Conservation (phyloP, 352 stramenopile species). For the Phytopythium boreale region DNA sequence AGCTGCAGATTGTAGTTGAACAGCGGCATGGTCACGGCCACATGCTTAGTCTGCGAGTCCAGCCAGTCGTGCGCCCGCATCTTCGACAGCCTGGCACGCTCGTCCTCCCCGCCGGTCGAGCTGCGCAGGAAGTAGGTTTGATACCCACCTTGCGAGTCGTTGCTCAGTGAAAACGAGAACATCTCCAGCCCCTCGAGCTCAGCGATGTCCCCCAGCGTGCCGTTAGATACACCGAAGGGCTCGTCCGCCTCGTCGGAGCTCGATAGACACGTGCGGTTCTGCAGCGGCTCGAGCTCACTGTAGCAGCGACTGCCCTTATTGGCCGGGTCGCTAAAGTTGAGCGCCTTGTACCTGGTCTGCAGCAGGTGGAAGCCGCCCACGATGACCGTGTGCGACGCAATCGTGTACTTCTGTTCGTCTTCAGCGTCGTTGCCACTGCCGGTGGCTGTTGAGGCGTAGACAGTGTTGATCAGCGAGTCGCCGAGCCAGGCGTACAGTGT, state of each 20-base stretch:
- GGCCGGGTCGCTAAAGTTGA: conserved; percentile 39
- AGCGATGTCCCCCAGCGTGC: conserved; percentile 17
- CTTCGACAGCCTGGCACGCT: conserved; percentile 17
- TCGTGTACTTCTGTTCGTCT: conserved; percentile 40
- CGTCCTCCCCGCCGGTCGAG: conserved; percentile 23
- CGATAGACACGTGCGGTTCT: conserved; percentile 40
- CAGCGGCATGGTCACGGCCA: conserved; percentile 52
- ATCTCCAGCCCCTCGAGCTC: conserved; percentile 44
- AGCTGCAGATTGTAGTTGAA: conserved; percentile 66
- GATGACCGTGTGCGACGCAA: conserved; percentile 61
- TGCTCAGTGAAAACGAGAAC: conserved; percentile 49
- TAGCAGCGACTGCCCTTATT: conserved; percentile 46
- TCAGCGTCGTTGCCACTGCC: conserved; percentile 16
- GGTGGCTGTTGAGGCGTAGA: conserved; percentile 23
- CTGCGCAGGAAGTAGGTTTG: conserved; percentile 64
- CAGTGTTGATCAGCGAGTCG: conserved; percentile 49
- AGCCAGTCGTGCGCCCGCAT: conserved; percentile 60
- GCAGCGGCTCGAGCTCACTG: conserved; percentile 33
- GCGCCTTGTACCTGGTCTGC: conserved; percentile 39
- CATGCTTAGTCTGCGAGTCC: conserved; percentile 53
- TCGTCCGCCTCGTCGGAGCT: conserved; percentile 23
- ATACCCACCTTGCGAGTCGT: conserved; percentile 37
- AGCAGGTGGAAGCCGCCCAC: conserved; percentile 65
- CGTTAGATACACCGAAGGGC: conserved; percentile 37
- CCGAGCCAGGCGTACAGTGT: conserved; percentile 61